Base-by-base conservation (phyloP, 2,329 filamentous ascomycete genomes). In the Colletotrichum lindemuthianum region DNA sequence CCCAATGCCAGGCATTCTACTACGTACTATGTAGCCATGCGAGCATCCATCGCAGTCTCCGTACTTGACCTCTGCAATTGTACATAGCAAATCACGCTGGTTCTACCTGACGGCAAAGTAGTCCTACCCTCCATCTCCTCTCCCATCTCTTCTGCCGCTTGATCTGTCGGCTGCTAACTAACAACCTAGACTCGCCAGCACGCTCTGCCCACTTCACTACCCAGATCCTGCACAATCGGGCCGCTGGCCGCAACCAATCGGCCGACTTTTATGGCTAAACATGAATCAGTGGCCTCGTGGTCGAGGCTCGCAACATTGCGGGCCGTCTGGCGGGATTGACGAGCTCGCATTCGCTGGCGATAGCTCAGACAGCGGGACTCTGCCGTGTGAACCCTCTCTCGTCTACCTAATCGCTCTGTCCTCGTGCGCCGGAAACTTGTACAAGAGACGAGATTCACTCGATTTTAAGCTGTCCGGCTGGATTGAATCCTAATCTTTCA, bases 381-480 rank as follows among this genome's bases (percentile, higher is more conserved):
- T 51, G 58, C 47, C 58, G 50, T 61, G 47, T 43, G 45, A 51
- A 51, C 58, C 24, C 45, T 50, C 16, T 47, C 60, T 52, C 44
- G 36, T 36, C 58, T 58, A 41, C 53, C 40, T 57, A 47, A 39
- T 48, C 52, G 45, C 56, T 45, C 32, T 37, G 47, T 40, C 59
- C 63, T 63, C 40, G 47, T 33, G 36, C 45, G 8, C 24, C 10
- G 39, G 34, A 49, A 33, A 34, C 16, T 52, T 58, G 58, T 65
- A 65, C 63, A 65, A 65, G 63, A 65, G 63, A 65, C 58, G 40
- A 57, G 63, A 52, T 65, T 63, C 36, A 65, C 58, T 65, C 59
- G 11, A 24, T 40, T 51, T 10, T 44, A 34, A 37, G 32, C 40
- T 51, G 63, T 36, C 49, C 16, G 39, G 60, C 36, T 39, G 41